A percentile compares a stretch with the other conserved stretches of the same genome.
Conservation (phyloP, 2,329 filamentous ascomycete species). For the Trichoderma atroviride region DNA sequence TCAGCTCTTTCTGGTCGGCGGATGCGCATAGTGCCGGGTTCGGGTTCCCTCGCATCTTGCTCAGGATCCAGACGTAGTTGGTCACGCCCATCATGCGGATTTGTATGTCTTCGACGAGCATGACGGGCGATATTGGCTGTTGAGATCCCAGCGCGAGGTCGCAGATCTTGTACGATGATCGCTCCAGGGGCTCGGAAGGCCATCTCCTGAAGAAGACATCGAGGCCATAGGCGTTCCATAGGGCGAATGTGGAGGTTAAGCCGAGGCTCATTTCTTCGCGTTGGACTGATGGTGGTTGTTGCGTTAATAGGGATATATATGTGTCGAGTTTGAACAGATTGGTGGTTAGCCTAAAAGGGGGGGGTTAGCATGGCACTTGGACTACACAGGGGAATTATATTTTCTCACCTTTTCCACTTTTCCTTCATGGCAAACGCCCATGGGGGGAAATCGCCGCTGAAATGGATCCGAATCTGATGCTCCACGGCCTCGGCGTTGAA, state of each 20-base stretch:
- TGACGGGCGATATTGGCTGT: constrained; percentile 34
- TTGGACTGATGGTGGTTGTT: constrained; percentile 39
- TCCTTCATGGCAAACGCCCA: constrained; percentile 39
- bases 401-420: constrained; percentile 41
- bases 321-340: constrained; percentile 45
- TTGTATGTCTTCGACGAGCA: constrained; percentile 42
- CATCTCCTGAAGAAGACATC: constrained; percentile 42
- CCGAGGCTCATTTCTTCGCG: constrained; percentile 44
- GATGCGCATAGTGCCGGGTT: constrained; percentile 26
- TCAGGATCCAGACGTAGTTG: constrained; percentile 39
- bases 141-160: constrained; percentile 36
- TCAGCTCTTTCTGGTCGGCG: constrained; percentile 14
- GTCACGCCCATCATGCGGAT: constrained; percentile 38
- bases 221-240: constrained; percentile 45
- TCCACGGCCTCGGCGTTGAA: constrained; percentile 41
- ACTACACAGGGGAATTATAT: not conserved
- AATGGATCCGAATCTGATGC: constrained; percentile 41
- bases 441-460: constrained; percentile 44
- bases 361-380: constrained; percentile 10
- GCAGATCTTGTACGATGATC: constrained; percentile 37
- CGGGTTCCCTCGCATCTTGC: constrained; percentile 33
- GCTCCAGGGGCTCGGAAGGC: constrained; percentile 38
- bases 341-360: constrained; percentile 37
- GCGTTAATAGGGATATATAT: constrained; percentile 40
- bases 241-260: constrained; percentile 39